Evolutionary conservation across 768 basidiomycete species (phyloP).

Genomic region (Phylloporus rhodoxanthus): DNA sequence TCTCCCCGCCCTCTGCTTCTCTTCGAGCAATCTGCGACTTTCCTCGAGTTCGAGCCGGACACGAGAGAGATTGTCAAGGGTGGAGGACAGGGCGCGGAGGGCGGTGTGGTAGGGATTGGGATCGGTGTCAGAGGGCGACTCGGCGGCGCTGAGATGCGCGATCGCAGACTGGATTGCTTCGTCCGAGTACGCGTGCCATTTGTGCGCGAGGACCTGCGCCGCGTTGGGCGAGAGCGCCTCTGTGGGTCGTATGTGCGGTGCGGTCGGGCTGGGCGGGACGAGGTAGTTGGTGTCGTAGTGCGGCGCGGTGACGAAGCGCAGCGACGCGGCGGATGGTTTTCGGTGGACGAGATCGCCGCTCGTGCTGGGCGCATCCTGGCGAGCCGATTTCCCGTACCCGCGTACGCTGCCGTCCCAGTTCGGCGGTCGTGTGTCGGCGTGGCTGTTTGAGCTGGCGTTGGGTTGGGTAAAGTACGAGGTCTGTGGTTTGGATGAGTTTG

Average conservation of each 20-base stretch:
- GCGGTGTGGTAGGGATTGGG: conserved; percentile 61
- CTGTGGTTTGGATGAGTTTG: conserved; percentile 24
- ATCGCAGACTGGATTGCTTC: conserved; percentile 64
- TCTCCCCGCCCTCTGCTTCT: conserved; percentile 54
- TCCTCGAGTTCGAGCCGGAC: conserved; percentile 62
- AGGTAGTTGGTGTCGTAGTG: conserved; percentile 29
- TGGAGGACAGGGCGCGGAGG: conserved; percentile 64
- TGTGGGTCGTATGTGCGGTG: conserved; percentile 10
- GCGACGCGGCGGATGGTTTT: conserved; percentile 31
- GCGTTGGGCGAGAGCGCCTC: conserved; percentile 25
- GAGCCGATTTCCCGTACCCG: conserved; percentile 41
- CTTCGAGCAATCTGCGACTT: conserved; percentile 42
- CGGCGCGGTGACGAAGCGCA: conserved; percentile 42
- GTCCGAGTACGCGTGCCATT: conserved; percentile 77
- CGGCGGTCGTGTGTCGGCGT: conserved; percentile 5
- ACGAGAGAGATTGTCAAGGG: conserved; percentile 52
- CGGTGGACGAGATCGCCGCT: conserved; percentile 14
- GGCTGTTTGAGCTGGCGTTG: conserved; percentile 7
- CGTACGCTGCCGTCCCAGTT: conserved; percentile 55
- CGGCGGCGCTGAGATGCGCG: conserved; percentile 40
- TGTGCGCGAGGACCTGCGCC: conserved; percentile 53
- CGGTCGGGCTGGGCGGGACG: conserved; percentile 33
- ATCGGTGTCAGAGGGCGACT: conserved; percentile 42
- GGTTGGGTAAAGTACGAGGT: conserved; percentile 60
- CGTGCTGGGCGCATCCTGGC: conserved; percentile 7